Base-by-base conservation (phyloP, 2,329 filamentous ascomycete species). In the Orbilia oligospora region DNA sequence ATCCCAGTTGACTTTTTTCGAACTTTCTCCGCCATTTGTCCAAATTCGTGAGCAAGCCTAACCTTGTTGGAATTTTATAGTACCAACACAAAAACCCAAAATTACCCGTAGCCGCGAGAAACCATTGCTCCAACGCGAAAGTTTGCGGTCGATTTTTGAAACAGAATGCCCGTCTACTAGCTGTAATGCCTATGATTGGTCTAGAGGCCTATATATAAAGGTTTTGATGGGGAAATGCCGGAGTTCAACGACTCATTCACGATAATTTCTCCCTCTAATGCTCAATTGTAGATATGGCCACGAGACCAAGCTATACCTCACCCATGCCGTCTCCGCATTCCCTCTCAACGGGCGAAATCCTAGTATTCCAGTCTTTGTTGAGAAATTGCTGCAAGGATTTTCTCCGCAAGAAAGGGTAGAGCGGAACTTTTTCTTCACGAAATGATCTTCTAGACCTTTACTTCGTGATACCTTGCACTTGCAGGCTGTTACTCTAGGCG, bases 101-200 rank as follows among this genome's bases (percentile, higher is more conserved):
- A 66, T 27, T 33, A 63, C 20, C 46, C 22, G 44, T 5, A 58
- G 30, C 14, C 5, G 48, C 14, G 66, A 70, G 72, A 76, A 63
- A 69, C 16, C n/a, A 22, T 18, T 20, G 27, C 22, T 14, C 41
- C 22, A 58, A 38, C 30, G 73, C 53, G 72, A 77, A 55, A 36
- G 46, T 71, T 71, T 77, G 67, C 73, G 73, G 67, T 24, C 46
- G 61, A 71, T 77, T 76, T 73, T 69, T 24, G 49, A 68, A 72
- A 56, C 22, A 71, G 44, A 18, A 4, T 12, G 5, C 36, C 9
- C 36, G 33, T 44, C 9, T 24, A 18, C 20, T 22, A 41, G n/a
- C 4, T 46, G 8, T 6, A 9, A 20, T 20, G 20, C n/a, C 18
- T 46, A 46, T 20, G 44, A 46, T 46, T 46, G 44, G 44, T 46